Evolutionary conservation across 139 green algal genomes (phyloP), one percentile per base, ranked within the genome.

Genomic region (Chlorella sorokiniana): DNA sequence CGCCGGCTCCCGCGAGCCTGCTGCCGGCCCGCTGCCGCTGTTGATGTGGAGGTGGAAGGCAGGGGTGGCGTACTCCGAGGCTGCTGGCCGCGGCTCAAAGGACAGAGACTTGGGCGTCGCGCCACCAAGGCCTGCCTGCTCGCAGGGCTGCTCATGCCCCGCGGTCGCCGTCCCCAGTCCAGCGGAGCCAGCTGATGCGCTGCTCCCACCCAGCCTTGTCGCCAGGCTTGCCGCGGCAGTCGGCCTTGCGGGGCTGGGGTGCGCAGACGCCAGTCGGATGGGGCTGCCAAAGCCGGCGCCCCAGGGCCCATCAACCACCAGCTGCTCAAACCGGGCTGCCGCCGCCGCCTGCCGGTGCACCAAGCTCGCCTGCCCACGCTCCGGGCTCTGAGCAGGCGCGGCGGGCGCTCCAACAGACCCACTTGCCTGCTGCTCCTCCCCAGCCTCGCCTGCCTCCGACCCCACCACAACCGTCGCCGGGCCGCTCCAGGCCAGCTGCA

Each of bases 251-350:
- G 73, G 73, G 73, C 73, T 79, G 38, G 23, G 52, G 35, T 59
- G 73, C 11, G 48, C 35, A 16, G 62, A 69, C 14, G 65, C 35
- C 54, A 79, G 52, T 18, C 40, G 38, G 37, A 79, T 69, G 37
- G 73, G 73, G 73, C 73, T 79, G 54, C 73, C 73, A 38, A 79
- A 79, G 0, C 71, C 71, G 7, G 23, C 48, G 38, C 62, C 62
- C 31, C 29, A 4, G 16, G 23, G 62, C 4, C 62, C 62, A n/a
- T n/a, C n/a, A n/a, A n/a, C n/a, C n/a, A n/a, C n/a, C n/a, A n/a
- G n/a, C n/a, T n/a, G n/a, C n/a, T n/a, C n/a, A n/a, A n/a, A n/a
- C n/a, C n/a, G n/a, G n/a, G 35, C 63, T 44, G 62, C 61, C 38
- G 61, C 61, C 18, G n/a, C n/a, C n/a, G n/a, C n/a, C n/a, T 23